phyloP scores from a whole-genome alignment of 345 rosid genomes.

The Hibiscus tridactylites region DNA sequence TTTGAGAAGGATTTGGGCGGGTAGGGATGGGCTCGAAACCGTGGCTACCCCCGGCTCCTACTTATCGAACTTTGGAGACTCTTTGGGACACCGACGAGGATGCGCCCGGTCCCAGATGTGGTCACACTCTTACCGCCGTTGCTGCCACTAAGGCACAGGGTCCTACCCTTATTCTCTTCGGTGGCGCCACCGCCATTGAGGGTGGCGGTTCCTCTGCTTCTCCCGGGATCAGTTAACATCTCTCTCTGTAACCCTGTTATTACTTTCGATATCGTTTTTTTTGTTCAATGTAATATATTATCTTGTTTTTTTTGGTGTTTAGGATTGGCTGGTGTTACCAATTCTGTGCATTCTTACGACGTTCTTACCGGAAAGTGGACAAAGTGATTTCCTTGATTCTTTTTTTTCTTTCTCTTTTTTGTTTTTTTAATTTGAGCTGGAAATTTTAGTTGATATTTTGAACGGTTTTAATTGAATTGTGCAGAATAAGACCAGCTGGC shows the following conservation, averaged over 20 bases:
- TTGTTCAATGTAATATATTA: not conserved
- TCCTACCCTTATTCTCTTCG: constrained; percentile 90
- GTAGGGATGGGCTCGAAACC: constrained; percentile 68
- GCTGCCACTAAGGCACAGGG: constrained; percentile 91
- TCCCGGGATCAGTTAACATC: constrained; percentile 78
- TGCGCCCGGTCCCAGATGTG: constrained; percentile 91
- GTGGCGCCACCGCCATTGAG: constrained; percentile 97
- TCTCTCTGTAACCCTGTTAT: not conserved
- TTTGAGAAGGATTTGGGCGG: not conserved
- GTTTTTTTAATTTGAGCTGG: not conserved
- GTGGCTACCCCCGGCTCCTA: constrained; percentile 82
- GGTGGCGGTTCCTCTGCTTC: constrained; percentile 73
- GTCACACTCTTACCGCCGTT: constrained; percentile 87
- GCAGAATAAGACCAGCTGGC: constrained; percentile 87
- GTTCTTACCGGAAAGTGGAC: constrained; percentile 92
- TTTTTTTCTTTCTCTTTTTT: not conserved
- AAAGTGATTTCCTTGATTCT: constrained; percentile 31
- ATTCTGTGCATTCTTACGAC: constrained; percentile 89
- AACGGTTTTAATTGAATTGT: constrained; percentile 7
- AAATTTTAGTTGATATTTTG: not conserved
- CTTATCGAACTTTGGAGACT: constrained; percentile 67
- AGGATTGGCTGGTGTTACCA: constrained; percentile 99
- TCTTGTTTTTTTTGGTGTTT: constrained; percentile 4
- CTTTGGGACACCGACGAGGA: constrained; percentile 89
- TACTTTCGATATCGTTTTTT: not conserved